Evolutionary conservation across 768 basidiomycete genomes (phyloP).

Genomic region (Lentinula lateritia): DNA sequence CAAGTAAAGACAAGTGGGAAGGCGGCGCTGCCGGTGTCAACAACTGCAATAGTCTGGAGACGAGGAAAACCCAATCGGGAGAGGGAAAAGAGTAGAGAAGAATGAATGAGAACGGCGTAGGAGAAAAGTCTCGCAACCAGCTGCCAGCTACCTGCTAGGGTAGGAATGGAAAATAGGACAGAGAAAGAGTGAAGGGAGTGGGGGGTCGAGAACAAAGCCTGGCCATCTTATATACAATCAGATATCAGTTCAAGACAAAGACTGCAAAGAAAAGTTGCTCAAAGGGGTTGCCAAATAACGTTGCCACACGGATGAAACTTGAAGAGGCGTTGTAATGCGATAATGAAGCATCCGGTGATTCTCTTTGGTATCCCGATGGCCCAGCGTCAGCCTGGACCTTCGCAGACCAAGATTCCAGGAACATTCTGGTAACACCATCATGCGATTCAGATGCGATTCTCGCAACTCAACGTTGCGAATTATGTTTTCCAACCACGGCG

Average conservation of each 20-base stretch:
- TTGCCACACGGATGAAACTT: background rate
- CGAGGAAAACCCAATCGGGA: background rate
- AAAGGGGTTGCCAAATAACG: background rate
- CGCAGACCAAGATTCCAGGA: background rate
- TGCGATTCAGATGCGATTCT: background rate
- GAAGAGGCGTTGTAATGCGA: background rate
- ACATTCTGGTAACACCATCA: background rate
- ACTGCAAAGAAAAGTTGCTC: background rate
- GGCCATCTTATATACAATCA: background rate
- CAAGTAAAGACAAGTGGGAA: background rate
- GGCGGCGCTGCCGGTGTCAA: constrained; percentile 1
- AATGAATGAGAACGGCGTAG: background rate
- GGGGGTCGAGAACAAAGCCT: background rate
- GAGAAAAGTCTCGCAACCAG: constrained; percentile 5
- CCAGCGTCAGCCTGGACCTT: background rate
- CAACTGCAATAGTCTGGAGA: background rate
- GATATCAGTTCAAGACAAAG: background rate
- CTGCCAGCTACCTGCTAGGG: constrained; percentile 3
- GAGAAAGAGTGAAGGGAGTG: background rate
- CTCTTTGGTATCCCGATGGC: background rate
- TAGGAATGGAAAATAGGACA: background rate
- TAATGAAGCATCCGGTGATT: background rate
- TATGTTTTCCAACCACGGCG: background rate
- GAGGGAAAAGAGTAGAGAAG: background rate
- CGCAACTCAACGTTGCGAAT: background rate